These are phyloP conservation scores for Albifimbria verrucaria DNA, from an alignment of 2,329 filamentous ascomycete genomes.

Conservation along the genomic window DNA sequence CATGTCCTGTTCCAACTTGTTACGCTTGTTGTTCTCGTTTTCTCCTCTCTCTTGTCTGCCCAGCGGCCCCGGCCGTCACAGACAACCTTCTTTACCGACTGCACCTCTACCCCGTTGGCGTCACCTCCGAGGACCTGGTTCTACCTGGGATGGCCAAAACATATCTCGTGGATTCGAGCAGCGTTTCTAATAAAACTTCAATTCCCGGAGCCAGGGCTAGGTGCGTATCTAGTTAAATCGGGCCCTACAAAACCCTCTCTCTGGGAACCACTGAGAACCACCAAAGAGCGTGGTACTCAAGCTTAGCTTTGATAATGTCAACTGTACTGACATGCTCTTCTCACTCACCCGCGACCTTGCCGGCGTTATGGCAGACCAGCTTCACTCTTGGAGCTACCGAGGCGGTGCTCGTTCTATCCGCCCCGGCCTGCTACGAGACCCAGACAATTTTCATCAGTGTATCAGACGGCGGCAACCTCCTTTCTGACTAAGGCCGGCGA, in stretches of 20 bases:
- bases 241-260: slow-evolving; percentile 6
- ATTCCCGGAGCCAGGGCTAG: slow-evolving; percentile 17
- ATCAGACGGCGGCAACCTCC: slow-evolving; percentile 17
- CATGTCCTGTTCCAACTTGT: too few relatives aligned
- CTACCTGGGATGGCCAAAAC: slow-evolving; percentile 16
- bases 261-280: slow-evolving; percentile 10
- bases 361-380: slow-evolving; percentile 22
- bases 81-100: slow-evolving; percentile 20
- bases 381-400: slow-evolving; percentile 24
- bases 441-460: slow-evolving; percentile 29
- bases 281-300: slow-evolving; percentile 12
- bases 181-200: slow-evolving; percentile 25
- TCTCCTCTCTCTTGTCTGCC: too few relatives aligned
- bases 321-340: slow-evolving; percentile 22
- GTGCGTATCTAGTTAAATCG: slow-evolving; percentile 15
- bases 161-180: slow-evolving; percentile 26
- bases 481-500: slow-evolving; percentile 25
- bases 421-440: slow-evolving; percentile 25
- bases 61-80: slow-evolving; percentile 3
- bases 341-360: slow-evolving; percentile 28
- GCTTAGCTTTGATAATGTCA: slow-evolving; percentile 14
- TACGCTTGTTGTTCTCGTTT: too few relatives aligned
- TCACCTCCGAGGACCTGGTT: slow-evolving; percentile 16
- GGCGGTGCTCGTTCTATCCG: slow-evolving; percentile 22
- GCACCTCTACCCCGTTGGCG: slow-evolving; percentile 20